Evolutionary conservation across 768 basidiomycete genomes (phyloP), one percentile per base, ranked within the genome.

Genomic region (Clitopilus passeckerianus): DNA sequence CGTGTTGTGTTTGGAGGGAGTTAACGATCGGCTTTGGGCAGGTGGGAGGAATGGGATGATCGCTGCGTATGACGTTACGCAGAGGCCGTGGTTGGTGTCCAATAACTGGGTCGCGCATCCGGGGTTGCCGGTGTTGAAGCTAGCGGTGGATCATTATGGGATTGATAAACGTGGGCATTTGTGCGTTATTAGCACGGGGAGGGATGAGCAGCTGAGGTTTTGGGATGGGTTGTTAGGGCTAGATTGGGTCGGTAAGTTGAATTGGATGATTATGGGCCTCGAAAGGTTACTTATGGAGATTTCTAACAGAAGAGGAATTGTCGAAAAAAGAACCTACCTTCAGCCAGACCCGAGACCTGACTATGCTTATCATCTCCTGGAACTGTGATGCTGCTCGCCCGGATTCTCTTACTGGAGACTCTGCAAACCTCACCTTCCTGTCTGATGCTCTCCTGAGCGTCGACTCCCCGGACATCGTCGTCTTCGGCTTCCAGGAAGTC

Each of bases 401-500:
- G 0, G 89, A 90, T 50, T 75, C 86, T 6, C 77, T 98, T 7
- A 72, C 67, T 0, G 84, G 85, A 20, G 81, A 83, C n/a, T 67
- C 79, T 1, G 85, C 82, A n/a, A 98, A 95, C 69, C 73, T 83
- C 59, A 82, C 77, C 59, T 95, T 98, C 77, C 75, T 99, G n/a
- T 76, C 82, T n/a, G 82, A 93, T 20, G 85, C 83, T 1, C 77
- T 98, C 10, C 77, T 71, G 4, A 90, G 87, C 65, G 86, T 89
- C 35, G 86, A 91, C 12, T 67, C 73, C 34, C 91, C 96, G 2
- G 95, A 98, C 63, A 87, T 98, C 65, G 89, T 99, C 63, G 83
- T 86, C 4, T 96, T 99, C 65, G 95, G 95, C 1, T 90, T 98
- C 72, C 96, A 99, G 72, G 96, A 98, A 73, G 83, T 98, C 37